Evolutionary conservation across 1,284 basidiomycete species (phyloP), one percentile per base, ranked within the genome.

Genomic region (Xanthoconium separans): DNA sequence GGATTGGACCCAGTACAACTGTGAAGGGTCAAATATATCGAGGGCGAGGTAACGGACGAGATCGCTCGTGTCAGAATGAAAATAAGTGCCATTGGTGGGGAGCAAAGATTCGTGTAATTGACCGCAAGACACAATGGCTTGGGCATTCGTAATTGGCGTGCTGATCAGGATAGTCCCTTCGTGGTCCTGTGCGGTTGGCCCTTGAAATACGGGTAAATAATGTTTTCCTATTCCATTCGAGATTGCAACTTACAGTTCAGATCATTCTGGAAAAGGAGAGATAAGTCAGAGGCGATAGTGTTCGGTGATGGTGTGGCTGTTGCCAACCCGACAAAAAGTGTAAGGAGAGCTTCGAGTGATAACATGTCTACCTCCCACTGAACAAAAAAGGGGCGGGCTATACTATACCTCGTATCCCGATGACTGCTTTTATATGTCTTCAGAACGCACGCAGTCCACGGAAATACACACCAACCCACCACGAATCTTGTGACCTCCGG

Each of bases 1-100:
- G n/a, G 54, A 59, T 16, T 40, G 40, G 20, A 59, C n/a, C 53
- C 58, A 59, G 22, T 59, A 59, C 43, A 27, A 47, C 43, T 60
- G 58, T 16, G 18, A 53, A 20, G 40, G 20, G 31, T 4, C 20
- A 20, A 34, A 57, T 20, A 30, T 22, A 12, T 57, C 58, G 16
- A 57, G 36, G 2, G 46, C 54, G n/a, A 59, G 51, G 20, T 57
- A 57, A n/a, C 36, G 54, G 37, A 60, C 46, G 29, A 57, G 16
- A n/a, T 49, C 11, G 9, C 10, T 34, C 22, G 57, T 53, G 42
- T 59, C 58, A 29, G 44, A 45, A 16, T 56, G 6, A 29, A 60
- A 59, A 22, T 53, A 54, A 43, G 30, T 44, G 9, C 54, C 51
- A 36, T 57, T 47, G n/a, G 36, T 60, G 20, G 46, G 48, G 9